Evolutionary conservation across 768 basidiomycete species (phyloP).

Genomic region (Kwoniella sp.): DNA sequence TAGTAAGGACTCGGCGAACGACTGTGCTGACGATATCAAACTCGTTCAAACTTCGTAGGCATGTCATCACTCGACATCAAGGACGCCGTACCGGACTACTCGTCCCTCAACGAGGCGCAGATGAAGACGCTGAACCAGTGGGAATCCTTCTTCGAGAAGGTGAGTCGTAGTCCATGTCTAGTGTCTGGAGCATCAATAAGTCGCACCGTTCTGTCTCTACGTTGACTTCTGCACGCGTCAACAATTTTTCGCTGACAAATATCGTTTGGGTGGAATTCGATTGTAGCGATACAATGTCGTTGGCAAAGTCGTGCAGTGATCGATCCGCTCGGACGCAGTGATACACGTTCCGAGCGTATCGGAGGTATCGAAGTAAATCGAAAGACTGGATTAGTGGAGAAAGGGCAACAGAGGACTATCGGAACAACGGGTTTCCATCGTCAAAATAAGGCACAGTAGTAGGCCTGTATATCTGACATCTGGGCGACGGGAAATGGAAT

Average conservation of each 20-base stretch:
- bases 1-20: no score
- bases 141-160: slow-evolving; percentile 83
- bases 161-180: no score
- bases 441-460: no score
- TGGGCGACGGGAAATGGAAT: no score
- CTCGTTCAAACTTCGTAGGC: slow-evolving; percentile 48
- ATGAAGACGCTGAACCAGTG: slow-evolving; percentile 82
- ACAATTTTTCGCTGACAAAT: slow-evolving; percentile 4
- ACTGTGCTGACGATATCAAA: background rate
- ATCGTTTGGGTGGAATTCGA: background rate
- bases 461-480: no score
- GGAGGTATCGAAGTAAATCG: no score
- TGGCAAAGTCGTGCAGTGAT: slow-evolving; percentile 63
- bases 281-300: slow-evolving; percentile 88
- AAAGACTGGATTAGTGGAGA: no score
- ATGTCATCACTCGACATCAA: slow-evolving; percentile 82
- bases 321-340: no score
- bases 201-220: no score
- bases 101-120: slow-evolving; percentile 70
- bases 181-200: background rate
- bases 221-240: background rate
- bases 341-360: no score
- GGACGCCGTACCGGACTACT: slow-evolving; percentile 87
- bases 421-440: no score
- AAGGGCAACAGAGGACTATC: no score